A percentile compares a stretch with the other conserved stretches of the same genome.
These are phyloP conservation scores for Pythium periplocum DNA, from an alignment of 352 stramenopile genomes.

Conservation along the genomic window DNA sequence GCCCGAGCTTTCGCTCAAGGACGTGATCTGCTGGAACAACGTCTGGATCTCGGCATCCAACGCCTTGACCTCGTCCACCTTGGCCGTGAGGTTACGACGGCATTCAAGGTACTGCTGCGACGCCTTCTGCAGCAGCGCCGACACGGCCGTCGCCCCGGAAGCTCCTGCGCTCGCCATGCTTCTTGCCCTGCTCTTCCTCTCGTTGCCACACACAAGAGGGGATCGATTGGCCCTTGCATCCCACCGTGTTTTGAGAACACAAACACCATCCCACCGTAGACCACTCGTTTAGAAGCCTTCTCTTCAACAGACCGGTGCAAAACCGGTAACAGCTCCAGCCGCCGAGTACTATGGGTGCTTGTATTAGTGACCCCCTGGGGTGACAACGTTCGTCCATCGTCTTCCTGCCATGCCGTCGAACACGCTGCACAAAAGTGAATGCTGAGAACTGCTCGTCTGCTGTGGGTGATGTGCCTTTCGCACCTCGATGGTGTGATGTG, in stretches of 20 bases:
- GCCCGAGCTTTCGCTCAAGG: conserved; percentile 29
- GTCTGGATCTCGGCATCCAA: conserved; percentile 69
- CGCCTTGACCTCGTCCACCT: conserved; percentile 73
- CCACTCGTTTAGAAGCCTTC: conserved; percentile 8
- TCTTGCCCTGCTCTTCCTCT: conserved; percentile 5
- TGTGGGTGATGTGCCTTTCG: too few relatives aligned
- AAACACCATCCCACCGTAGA: not conserved
- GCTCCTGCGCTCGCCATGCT: conserved; percentile 4
- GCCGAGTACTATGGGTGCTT: too few relatives aligned
- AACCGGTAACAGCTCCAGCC: too few relatives aligned
- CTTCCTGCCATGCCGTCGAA: too few relatives aligned
- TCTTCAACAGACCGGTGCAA: too few relatives aligned
- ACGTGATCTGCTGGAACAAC: conserved; percentile 67
- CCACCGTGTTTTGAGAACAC: not conserved
- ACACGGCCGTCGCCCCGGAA: conserved; percentile 28
- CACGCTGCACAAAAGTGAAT: too few relatives aligned
- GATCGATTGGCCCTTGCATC: conserved; percentile 10
- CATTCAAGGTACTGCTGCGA: conserved; percentile 82
- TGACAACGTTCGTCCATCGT: too few relatives aligned
- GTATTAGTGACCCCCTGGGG: too few relatives aligned
- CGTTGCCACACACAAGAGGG: not conserved
- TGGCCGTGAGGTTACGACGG: conserved; percentile 68
- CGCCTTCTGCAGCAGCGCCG: conserved; percentile 66
- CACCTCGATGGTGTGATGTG: too few relatives aligned
- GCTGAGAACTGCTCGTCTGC: too few relatives aligned